Conservation (phyloP, 2,329 filamentous ascomycete species). For the Fusarium sp. region DNA sequence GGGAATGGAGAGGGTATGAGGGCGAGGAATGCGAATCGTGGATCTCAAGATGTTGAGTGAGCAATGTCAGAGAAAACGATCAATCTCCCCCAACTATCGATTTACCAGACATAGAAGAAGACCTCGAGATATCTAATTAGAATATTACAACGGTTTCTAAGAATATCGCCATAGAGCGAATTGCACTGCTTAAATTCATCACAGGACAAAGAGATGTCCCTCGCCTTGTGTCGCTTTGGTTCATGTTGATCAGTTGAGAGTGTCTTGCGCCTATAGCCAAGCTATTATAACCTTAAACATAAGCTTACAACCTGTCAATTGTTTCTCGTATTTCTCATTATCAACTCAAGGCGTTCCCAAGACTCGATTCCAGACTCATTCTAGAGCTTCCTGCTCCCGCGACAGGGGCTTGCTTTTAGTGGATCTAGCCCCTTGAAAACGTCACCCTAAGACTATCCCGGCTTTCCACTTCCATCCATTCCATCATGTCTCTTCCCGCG, state of each 20-base stretch:
- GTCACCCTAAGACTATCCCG: constrained; percentile 7
- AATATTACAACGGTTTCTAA: accelerated
- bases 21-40: background rate
- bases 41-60: constrained; percentile 18
- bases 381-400: background rate
- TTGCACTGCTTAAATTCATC: background rate
- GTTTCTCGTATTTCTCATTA: background rate
- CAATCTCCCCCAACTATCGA: background rate
- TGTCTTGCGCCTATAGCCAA: too few relatives aligned
- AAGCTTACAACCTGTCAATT: background rate
- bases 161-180: background rate
- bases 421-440: constrained; percentile 23
- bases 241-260: background rate
- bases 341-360: background rate
- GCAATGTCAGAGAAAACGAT: too few relatives aligned
- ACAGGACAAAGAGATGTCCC: background rate
- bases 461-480: background rate
- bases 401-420: constrained; percentile 24
- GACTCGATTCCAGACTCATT: background rate
- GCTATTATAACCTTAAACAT: background rate
- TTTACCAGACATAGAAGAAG: background rate
- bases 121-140: too few relatives aligned
- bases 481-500: constrained; percentile 19
- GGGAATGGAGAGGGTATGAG: constrained; percentile 20
- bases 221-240: background rate